Evolutionary conservation across 306 rosid species (phyloP), one percentile per base, ranked within the genome.

Genomic region (Lupinus albus): DNA sequence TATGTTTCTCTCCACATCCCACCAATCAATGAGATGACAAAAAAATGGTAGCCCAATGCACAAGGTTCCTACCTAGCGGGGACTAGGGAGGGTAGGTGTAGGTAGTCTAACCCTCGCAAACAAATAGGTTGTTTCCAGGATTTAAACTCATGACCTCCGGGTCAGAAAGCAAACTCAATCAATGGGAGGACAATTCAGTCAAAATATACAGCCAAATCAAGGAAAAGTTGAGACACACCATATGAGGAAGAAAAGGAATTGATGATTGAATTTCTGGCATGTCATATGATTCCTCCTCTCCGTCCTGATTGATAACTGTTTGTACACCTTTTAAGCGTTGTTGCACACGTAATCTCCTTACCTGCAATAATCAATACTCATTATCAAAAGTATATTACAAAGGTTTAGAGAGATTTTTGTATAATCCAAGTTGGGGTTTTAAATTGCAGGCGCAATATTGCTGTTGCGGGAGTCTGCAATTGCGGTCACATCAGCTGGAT

Each of bases 241-340:
- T 78, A 57, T 63, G 65, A 42, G 89, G 86, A 64, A 93, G 88
- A 80, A 93, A 93, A 71, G 98, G 98, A 73, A 93, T 92, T 15
- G 98, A 84, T 7, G 98, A 93, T 28, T 93, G 89, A 72, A 93
- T 89, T 67, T 89, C 95, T 2, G 89, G 95, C 98, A 87, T 93
- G 78, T 89, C 98, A 72, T 89, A 11, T 1, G 83, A 65, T 42
- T 89, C 96, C 74, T 86, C 92, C 72, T 74, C 89, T 4, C 76
- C 77, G 2, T 41, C 76, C 76, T 70, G 84, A 41, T 57, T 52
- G 39, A 65, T 44, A 59, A 50, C 80, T 68, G 66, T 80, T 49
- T 11, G 47, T n/a, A 60, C 64, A 38, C 63, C 15, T 80, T 81
- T 89, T 45, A 87, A 33, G 2, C 93, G 91, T 55, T 89, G 95